Base-by-base conservation (phyloP, 2,329 filamentous ascomycete species). In the Penicillium paneum region DNA sequence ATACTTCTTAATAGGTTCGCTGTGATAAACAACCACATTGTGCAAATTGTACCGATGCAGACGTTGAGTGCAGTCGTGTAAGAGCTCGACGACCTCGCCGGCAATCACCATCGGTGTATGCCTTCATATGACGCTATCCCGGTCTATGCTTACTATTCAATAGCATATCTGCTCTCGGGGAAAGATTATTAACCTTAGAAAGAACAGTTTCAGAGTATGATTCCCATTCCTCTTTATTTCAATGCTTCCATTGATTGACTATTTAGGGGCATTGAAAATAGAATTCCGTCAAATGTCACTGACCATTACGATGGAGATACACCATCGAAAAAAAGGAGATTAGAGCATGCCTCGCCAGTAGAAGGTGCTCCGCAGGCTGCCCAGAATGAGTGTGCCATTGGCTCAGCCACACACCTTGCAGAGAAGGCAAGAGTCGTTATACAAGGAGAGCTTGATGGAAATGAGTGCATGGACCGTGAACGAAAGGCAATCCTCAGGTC, bases 1-100 rank as follows among this genome's bases (percentile, higher is more conserved):
- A 51, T 34, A 1, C 6, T 1, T 24, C 19, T 17, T 4, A 10
- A 38, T 41, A 68, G 63, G 53, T 67, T 3, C 66, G 63, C 49
- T 70, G 67, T 47, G 60, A 68, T 54, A 61, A 58, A 44, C 53
- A 60, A 32, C 34, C 45, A 7, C 42, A 44, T 19, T 70, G 67
- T 41, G 61, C 62, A 28, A 69, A 64, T 46, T 70, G 67, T 31
- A 39, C 40, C 21, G 60, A 67, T 52, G 58, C 65, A 11, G 57
- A 63, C 10, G 48, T 58, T 0, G 58, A 60, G 34, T 70, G 67
- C 24, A 48, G 38, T 38, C 63, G 66, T 11, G 29, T 44, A 17
- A 63, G 65, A 15, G 41, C 52, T 34, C 47, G 51, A 35, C 52
- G 60, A 39, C 38, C 52, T 36, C 54, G 50, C 26, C 58, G 55